phyloP scores from a whole-genome alignment of 2,329 filamentous ascomycete species.

The Diaporthe citri region DNA sequence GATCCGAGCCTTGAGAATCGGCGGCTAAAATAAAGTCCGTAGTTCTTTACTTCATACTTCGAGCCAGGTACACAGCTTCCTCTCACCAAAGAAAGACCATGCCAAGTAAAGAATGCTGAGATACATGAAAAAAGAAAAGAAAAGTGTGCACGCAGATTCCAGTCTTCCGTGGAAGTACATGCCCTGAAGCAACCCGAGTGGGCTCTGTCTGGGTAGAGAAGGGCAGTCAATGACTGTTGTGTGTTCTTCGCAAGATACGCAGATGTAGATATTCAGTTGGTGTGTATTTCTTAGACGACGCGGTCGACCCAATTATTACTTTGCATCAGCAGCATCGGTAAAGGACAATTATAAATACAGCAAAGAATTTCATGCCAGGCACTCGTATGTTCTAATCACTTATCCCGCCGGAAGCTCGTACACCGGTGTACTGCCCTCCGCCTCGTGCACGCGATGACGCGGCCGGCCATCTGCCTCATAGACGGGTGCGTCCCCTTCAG shows the following conservation, averaged over 20 bases:
- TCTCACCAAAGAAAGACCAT: neutral
- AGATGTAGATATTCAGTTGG: too few species aligned
- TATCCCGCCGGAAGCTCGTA: constrained; percentile 1
- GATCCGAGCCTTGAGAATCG: neutral
- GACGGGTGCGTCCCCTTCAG: neutral
- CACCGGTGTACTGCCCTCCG: constrained; percentile 9
- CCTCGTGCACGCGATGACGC: neutral
- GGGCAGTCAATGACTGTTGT: neutral
- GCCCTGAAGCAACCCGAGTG: neutral
- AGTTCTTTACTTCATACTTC: too few species aligned
- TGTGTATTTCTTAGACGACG: neutral
- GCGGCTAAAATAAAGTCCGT: too few species aligned
- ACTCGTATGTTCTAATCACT: neutral
- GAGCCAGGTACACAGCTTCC: too few species aligned
- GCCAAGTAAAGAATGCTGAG: neutral
- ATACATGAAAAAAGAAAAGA: neutral
- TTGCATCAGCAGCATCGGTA: neutral
- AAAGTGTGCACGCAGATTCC: too few species aligned
- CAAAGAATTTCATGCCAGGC: neutral
- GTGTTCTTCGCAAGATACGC: neutral
- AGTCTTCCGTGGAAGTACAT: neutral
- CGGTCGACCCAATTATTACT: too few species aligned
- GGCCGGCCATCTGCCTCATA: constrained; percentile 16
- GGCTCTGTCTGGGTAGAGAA: neutral
- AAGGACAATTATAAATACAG: neutral